Base-by-base conservation (phyloP, 1,139 yeast species). In the Hansenula sp. region DNA sequence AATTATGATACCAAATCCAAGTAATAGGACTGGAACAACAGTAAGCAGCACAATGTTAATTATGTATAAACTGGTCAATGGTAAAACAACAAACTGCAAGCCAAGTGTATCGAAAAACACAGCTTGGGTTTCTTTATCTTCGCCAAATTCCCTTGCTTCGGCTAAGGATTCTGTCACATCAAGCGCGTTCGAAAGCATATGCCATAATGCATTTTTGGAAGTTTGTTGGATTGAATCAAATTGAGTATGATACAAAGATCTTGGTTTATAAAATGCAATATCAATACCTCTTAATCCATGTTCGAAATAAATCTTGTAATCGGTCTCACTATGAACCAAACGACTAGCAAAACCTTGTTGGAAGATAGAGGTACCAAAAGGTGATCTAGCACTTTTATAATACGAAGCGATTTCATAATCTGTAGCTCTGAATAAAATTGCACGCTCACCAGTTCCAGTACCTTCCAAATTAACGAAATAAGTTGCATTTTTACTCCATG, bases 381-480 rank as follows among this genome's bases (percentile, higher is more conserved):
- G 96, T 4, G 66, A 61, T 24, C 67, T 68, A 1, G 74, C 79
- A n/a, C 49, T 47, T 28, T 64, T 55, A 50, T 74, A 80, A 54
- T 75, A 79, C 49, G 81, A 72, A 2, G 86, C 86, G 10, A 87
- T 77, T 0, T 85, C 86, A 51, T 75, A 76, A 59, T 91, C 96
- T 0, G 96, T 81, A 16, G 93, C 83, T 62, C 97, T 74, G 63
- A 91, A 89, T 38, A 91, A 68, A 32, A 87, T 74, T 0, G 96
- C 91, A 49, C 86, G 79, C 7, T 96, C 96, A 25, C 96, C 96
- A 4, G 95, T 87, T 3, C 97, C 97, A 0, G 96, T 88, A n/a
- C 97, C 97, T 69, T 91, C 98, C 51, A 91, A 69, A 59, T 91
- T 91, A 54, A 91, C 72, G 52, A 91, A 86, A 52, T 77, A 84